Evolutionary conservation across 371 early-diverging fungal genomes (phyloP).

Genomic region (Mortierella sp.): DNA sequence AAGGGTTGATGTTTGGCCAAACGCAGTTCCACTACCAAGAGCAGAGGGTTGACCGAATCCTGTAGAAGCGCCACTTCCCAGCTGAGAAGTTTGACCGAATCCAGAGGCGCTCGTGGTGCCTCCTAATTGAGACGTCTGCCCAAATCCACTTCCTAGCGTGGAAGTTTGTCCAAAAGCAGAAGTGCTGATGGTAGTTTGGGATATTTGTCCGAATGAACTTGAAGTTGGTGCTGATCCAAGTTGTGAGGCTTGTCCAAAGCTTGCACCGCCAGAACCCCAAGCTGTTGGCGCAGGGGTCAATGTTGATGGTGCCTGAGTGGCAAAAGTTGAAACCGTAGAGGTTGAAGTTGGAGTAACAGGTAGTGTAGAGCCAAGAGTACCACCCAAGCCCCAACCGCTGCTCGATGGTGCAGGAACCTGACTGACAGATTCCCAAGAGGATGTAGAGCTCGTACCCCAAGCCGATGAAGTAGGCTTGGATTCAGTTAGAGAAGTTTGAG

Average conservation of each 20-base stretch:
- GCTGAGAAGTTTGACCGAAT: constrained; percentile 23
- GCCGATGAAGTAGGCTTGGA: constrained; percentile 20
- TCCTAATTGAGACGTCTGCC: constrained; percentile 17
- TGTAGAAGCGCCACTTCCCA: constrained; percentile 15
- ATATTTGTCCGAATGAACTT: constrained; percentile 15
- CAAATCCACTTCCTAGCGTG: constrained; percentile 18
- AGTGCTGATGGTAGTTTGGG: constrained; percentile 7
- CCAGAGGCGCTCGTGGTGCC: not conserved
- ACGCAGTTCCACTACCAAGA: constrained; percentile 19
- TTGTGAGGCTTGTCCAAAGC: constrained; percentile 26
- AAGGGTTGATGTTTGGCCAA: constrained; percentile 23
- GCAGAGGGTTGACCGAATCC: constrained; percentile 35
- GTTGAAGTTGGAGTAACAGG: constrained; percentile 11
- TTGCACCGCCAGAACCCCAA: constrained; percentile 30
- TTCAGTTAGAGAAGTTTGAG: constrained; percentile 5
- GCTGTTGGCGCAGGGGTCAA: constrained; percentile 19
- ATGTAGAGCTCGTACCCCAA: constrained; percentile 38
- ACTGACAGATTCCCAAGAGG: constrained; percentile 38
- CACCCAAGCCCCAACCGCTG: constrained; percentile 12
- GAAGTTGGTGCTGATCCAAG: constrained; percentile 10
- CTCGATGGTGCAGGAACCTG: constrained; percentile 14
- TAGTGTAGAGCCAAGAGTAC: constrained; percentile 7
- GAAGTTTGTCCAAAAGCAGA: constrained; percentile 19
- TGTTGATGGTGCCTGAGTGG: constrained; percentile 6
- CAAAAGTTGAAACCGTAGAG: constrained; percentile 6